Base-by-base conservation (phyloP, 2,329 filamentous ascomycete genomes). In the Xylaria sp. region DNA sequence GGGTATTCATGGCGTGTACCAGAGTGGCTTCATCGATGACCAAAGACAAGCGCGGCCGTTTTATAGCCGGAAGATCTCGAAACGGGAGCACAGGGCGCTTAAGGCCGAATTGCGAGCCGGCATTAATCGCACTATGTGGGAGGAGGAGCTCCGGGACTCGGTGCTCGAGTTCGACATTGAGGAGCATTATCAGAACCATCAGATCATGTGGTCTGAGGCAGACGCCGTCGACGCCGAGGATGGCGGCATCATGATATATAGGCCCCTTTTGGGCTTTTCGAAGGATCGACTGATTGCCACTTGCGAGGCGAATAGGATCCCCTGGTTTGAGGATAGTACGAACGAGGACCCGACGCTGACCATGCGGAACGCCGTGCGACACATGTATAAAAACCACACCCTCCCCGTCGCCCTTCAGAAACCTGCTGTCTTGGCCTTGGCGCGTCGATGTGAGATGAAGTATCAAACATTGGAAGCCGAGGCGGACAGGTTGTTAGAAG, bases 251-350 rank as follows among this genome's bases (percentile, higher is more conserved):
- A 79, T 75, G 58, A 74, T 92, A 16, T 82, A 87, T 66, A 83
- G 91, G 6, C 91, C 91, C 2, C 74, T 94, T 52, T 76, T 95
- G 6, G 72, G 72, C 7, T 91, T 92, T 69, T 76, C 80, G 61
- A 95, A 97, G 75, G 79, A 84, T 54, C 79, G 87, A 42, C 79
- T 97, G n/a, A 80, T 88, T 49, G 83, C 85, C 1, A 92, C 90
- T 0, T 97, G 93, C 69, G 73, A 86, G 62, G 78, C 81, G n/a
- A 81, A 86, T 64, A 74, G 79, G 0, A 76, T 95, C 8, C 75
- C 77, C 0, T 97, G 91, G 89, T 90, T 91, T 63, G 90, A 94
- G 71, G 94, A 99, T 71, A 76, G 79, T 48, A 97, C 92, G 1
- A 99, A 99, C 69, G 73, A 79, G 13, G 89, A 97, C 68, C 81